phyloP scores from a whole-genome alignment of 1,284 basidiomycete species.

The Ceratobasidium papillatum region DNA sequence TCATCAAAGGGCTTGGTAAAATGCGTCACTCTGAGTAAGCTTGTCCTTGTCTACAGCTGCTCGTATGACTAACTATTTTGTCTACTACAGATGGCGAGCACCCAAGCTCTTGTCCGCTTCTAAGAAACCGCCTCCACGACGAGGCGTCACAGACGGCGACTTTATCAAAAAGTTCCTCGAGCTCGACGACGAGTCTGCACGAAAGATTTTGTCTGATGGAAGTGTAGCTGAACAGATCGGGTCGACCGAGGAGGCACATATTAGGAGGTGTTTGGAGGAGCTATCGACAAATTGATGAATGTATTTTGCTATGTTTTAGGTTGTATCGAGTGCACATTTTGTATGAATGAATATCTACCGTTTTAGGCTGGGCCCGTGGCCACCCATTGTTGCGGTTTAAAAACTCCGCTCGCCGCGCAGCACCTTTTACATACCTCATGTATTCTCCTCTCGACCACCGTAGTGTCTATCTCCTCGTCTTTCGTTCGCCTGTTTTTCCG shows the following conservation, averaged over 20 bases:
- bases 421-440: not conserved
- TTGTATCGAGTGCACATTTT: not conserved
- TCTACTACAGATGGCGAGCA: conserved; percentile 6
- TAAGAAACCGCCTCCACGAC: conserved; percentile 56
- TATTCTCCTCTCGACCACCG: not conserved
- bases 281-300: conserved; percentile 3
- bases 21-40: conserved; percentile 71
- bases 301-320: conserved; percentile 5
- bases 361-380: not conserved
- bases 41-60: not conserved
- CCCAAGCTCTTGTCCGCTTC: conserved; percentile 63
- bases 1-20: conserved; percentile 65
- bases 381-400: not conserved
- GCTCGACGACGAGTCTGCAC: conserved; percentile 52
- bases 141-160: conserved; percentile 90
- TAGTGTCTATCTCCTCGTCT: conserved; percentile 12
- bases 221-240: conserved; percentile 37
- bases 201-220: conserved; percentile 41
- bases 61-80: conserved; percentile 60
- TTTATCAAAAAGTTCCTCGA: conserved; percentile 77
- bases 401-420: not conserved
- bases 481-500: conserved; percentile 10
- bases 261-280: conserved; percentile 33
- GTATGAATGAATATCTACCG: not conserved
- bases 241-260: conserved; percentile 6